Conservation (phyloP, 345 rosid species). For the Eucalyptus cloeziana region DNA sequence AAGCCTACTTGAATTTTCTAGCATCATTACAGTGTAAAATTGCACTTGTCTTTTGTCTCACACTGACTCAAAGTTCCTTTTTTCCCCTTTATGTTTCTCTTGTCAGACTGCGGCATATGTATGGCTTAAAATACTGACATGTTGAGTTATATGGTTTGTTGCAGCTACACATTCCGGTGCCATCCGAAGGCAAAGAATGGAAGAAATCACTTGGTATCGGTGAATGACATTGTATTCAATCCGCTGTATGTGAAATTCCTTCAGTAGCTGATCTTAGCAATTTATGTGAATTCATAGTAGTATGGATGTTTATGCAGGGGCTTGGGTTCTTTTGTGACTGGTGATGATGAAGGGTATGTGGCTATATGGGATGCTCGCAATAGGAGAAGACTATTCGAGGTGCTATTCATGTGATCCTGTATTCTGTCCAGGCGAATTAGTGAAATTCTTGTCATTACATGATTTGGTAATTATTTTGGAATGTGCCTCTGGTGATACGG, state of each 20-base stretch:
- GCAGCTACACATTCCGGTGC: constrained; percentile 72
- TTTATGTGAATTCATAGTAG: not conserved
- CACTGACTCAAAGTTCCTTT: not conserved
- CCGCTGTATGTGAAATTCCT: constrained; percentile 34
- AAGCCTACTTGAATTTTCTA: not conserved
- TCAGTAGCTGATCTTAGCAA: not conserved
- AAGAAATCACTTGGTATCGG: constrained; percentile 35
- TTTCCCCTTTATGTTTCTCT: not conserved
- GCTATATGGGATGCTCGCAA: constrained; percentile 57
- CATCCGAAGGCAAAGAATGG: constrained; percentile 60
- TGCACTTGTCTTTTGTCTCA: not conserved
- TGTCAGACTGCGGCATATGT: not conserved
- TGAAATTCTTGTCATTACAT: not conserved
- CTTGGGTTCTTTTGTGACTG: constrained; percentile 53
- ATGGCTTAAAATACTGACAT: not conserved
- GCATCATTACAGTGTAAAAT: not conserved
- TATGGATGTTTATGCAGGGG: constrained; percentile 19
- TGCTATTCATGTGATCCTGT: not conserved
- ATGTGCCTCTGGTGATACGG: not conserved
- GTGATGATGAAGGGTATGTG: constrained; percentile 68
- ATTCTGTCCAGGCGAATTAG: not conserved
- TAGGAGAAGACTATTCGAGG: constrained; percentile 65
- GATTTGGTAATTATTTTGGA: not conserved
- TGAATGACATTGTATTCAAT: constrained; percentile 61
- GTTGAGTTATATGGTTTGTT: not conserved